Evolutionary conservation across 371 early-diverging fungal genomes (phyloP), one percentile per base, ranked within the genome.

Genomic region (Actinomucor elegans): DNA sequence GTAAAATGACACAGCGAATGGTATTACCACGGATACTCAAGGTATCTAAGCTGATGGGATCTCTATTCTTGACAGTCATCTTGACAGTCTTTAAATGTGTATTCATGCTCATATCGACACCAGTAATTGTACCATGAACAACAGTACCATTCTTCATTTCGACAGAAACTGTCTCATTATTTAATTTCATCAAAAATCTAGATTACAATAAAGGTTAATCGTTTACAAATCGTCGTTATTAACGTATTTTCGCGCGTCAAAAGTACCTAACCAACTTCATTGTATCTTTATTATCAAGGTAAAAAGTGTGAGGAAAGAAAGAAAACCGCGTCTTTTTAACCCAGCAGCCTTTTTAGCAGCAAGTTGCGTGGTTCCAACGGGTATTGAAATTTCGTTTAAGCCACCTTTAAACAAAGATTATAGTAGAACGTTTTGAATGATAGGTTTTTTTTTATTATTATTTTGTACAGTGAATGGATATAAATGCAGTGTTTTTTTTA

Each of bases 101-200:
- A 73, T 99, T 99, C 99, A 99, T 99, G 74, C 91, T 89, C 94
- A 99, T 95, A 68, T 99, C 99, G 37, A 98, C 97, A 28, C 94
- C 86, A 36, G 92, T 91, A 50, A 98, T 89, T 11, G 98, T 98
- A 52, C 99, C 99, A 64, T 91, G 88, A 33, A 94, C 92, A 56
- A 93, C 81, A n/a, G 96, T 95, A 35, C 96, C 96, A 64, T 97
- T 96, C 68, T 97, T 97, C 50, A 97, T 85, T 75, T 97, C 96
- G 64, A 97, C 89, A 23, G 95, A 94, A 31, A 96, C 98, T 27
- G 94, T 91, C 77, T 97, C 97, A 67, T 91, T 93, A 63, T 81
- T 87, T 67, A 93, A 84, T 76, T 96, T 97, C 94, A 94, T 94
- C 61, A 97, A 81, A 75, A 97, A 97, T 71, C 97, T 92, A 75